phyloP scores from a whole-genome alignment of 2,329 filamentous ascomycete genomes.

The Fusarium sp. region DNA sequence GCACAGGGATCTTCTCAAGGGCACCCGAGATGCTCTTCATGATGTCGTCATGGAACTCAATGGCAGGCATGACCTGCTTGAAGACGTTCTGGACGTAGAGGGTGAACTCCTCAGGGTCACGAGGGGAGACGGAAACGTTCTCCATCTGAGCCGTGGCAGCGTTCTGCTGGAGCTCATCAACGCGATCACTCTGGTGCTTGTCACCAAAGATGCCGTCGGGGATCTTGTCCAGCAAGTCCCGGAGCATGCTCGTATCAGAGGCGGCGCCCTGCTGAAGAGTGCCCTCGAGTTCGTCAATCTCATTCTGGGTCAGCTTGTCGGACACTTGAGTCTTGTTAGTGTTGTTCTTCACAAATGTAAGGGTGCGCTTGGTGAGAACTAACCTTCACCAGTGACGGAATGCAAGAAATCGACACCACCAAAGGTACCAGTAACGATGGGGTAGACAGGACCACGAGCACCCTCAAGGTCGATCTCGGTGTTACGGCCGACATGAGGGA shows the following conservation, averaged over 20 bases:
- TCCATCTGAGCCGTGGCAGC: slow-evolving; percentile 81
- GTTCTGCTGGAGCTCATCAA: slow-evolving; percentile 83
- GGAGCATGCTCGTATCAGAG: slow-evolving; percentile 78
- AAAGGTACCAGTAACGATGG: slow-evolving; percentile 90
- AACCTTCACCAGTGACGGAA: slow-evolving; percentile 79
- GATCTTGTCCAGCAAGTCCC: slow-evolving; percentile 83
- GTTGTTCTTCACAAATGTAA: background rate
- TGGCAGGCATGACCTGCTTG: slow-evolving; percentile 86
- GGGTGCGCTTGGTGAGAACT: slow-evolving; percentile 14
- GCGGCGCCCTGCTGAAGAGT: slow-evolving; percentile 75
- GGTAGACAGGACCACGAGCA: slow-evolving; percentile 76
- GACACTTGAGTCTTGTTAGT: slow-evolving; percentile 65
- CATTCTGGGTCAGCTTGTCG: slow-evolving; percentile 91
- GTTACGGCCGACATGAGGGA: slow-evolving; percentile 85
- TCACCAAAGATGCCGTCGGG: slow-evolving; percentile 84
- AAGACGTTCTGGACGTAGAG: slow-evolving; percentile 79
- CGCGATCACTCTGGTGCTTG: slow-evolving; percentile 78
- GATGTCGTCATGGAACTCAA: slow-evolving; percentile 91
- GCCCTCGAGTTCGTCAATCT: slow-evolving; percentile 89
- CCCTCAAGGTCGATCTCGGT: slow-evolving; percentile 79
- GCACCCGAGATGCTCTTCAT: slow-evolving; percentile 82
- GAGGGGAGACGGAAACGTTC: slow-evolving; percentile 79
- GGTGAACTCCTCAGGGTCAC: slow-evolving; percentile 86
- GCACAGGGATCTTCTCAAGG: slow-evolving; percentile 85
- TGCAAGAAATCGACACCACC: slow-evolving; percentile 95